Evolutionary conservation across 768 basidiomycete genomes (phyloP).

Genomic region (Phlegmacium glaucopus): DNA sequence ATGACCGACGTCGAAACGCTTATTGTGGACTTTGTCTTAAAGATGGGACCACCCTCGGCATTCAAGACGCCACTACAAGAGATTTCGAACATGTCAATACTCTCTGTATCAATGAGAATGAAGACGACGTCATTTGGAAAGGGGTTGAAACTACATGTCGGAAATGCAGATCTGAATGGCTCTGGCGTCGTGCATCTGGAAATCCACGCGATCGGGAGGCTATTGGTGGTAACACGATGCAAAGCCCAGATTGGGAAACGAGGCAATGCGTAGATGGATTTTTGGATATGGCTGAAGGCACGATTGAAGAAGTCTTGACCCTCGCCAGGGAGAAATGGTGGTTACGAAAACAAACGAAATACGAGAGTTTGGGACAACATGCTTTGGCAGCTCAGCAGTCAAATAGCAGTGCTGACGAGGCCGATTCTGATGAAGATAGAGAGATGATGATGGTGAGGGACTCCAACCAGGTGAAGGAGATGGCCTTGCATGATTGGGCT

Average conservation of each 20-base stretch:
- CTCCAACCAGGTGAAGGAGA: constrained; percentile 39
- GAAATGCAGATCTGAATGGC: constrained; percentile 59
- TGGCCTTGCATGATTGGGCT: constrained; percentile 73
- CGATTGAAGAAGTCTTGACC: constrained; percentile 54
- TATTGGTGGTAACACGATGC: constrained; percentile 42
- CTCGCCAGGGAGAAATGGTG: constrained; percentile 70
- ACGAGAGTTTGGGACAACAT: constrained; percentile 64
- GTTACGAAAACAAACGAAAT: constrained; percentile 61
- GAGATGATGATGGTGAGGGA: constrained; percentile 41
- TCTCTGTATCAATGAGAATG: constrained; percentile 62
- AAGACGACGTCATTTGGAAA: constrained; percentile 68
- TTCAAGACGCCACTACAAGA: constrained; percentile 19
- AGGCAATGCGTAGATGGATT: constrained; percentile 68
- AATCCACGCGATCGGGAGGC: constrained; percentile 52
- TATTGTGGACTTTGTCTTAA: constrained; percentile 71
- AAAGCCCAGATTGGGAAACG: constrained; percentile 59
- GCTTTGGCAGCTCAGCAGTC: constrained; percentile 59
- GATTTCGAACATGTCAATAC: constrained; percentile 21
- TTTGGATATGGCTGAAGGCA: constrained; percentile 70
- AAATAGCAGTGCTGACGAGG: constrained; percentile 33
- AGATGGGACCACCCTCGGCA: constrained; percentile 38
- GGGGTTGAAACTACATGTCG: constrained; percentile 66
- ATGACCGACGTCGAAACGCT: constrained; percentile 46
- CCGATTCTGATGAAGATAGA: constrained; percentile 42
- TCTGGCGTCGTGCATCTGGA: constrained; percentile 55